phyloP scores from a whole-genome alignment of 164 flowering plant species.

The Tetracentron sinense region DNA sequence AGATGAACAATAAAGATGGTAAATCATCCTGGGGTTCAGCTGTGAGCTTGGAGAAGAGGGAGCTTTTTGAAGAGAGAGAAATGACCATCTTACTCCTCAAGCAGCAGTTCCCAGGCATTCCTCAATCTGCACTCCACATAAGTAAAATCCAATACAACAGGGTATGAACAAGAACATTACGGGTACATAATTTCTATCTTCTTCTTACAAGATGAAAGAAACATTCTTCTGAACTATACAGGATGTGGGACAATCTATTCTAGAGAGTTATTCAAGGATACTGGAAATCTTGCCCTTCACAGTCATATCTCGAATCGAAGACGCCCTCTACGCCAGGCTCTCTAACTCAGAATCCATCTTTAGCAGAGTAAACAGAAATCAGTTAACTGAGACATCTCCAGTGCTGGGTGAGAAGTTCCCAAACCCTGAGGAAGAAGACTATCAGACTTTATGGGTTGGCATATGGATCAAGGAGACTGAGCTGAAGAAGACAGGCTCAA shows the following conservation, averaged over 20 bases:
- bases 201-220: neutral
- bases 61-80: conserved; percentile 85
- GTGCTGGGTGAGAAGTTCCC: conserved; percentile 14
- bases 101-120: conserved; percentile 76
- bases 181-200: neutral
- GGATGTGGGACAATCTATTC: conserved; percentile 83
- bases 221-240: conserved; percentile 23
- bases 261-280: conserved; percentile 89
- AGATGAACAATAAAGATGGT: conserved; percentile 65
- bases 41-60: conserved; percentile 79
- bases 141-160: conserved; percentile 71
- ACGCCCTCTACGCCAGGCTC: conserved; percentile 64
- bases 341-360: conserved; percentile 36
- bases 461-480: conserved; percentile 30
- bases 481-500: conserved; percentile 22
- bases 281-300: conserved; percentile 80
- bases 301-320: conserved; percentile 70
- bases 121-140: conserved; percentile 82
- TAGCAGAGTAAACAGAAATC: conserved; percentile 16
- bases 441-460: conserved; percentile 89
- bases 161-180: conserved; percentile 29
- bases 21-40: conserved; percentile 81
- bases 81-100: conserved; percentile 78
- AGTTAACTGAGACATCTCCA: conserved; percentile 19
- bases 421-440: conserved; percentile 50